Evolutionary conservation across 2,329 filamentous ascomycete species (phyloP), one percentile per base, ranked within the genome.

Genomic region (Aspergillus floridensis): DNA sequence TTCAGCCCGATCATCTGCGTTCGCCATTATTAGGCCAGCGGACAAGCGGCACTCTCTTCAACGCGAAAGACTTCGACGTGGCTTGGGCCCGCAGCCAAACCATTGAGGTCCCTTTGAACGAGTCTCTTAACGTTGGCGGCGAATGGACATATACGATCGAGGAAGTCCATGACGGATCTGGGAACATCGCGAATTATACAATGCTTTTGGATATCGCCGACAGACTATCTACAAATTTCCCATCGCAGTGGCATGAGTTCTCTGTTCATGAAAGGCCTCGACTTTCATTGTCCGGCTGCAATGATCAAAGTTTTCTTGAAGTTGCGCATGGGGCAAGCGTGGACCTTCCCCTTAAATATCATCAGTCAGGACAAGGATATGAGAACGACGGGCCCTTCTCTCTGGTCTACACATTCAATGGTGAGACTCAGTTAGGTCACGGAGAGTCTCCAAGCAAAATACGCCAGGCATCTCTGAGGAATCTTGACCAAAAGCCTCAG

Each of bases 121-220:
- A 99, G 75, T 93, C 93, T 5, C 86, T 99, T 78, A 86, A 86
- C 52, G 82, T 83, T 6, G 84, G 89, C 54, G 95, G 93, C 16
- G 83, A 87, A 55, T 98, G 93, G 93, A 83, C 89, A 61, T 99
- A 98, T 72, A 88, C 89, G 1, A 87, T 99, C 56, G 91, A 97
- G 66, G 91, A 97, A 74, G 91, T 99, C 8, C 87, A 91, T 60
- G 95, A 99, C 78, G 93, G 87, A 2, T 89, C 93, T 66, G 93
- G 93, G 50, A 99, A 99, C 68, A 79, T 89, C 41, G 88, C 93
- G 60, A 89, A 87, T 63, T 99, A 96, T 71, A 71, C 72, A 16
- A 62, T 67, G 7, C 76, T 82, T 3, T 80, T 83, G 14, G 90
- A 95, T 47, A 90, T 95, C n/a, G 79, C 82, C 38, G 87, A 91